These are phyloP conservation scores for Pichia gijzeniarum DNA, from an alignment of 805 yeast species.

Conservation along the genomic window DNA sequence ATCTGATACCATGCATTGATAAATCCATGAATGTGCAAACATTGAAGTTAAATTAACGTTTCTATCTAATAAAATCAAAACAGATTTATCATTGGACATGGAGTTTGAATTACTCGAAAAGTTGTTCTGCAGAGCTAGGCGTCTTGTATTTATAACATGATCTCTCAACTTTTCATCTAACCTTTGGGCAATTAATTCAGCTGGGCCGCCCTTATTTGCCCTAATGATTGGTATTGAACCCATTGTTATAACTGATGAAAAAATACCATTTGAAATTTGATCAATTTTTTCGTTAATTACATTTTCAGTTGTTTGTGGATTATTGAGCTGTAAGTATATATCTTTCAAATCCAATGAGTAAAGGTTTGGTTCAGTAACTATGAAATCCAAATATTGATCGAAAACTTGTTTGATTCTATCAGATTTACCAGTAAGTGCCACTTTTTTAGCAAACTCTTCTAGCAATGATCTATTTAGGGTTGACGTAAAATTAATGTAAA, in stretches of 20 bases:
- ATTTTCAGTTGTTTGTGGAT: constrained; percentile 67
- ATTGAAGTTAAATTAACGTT: constrained; percentile 85
- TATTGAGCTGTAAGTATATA: constrained; percentile 64
- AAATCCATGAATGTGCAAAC: constrained; percentile 97
- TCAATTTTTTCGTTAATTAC: constrained; percentile 64
- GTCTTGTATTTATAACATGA: constrained; percentile 65
- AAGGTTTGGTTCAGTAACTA: constrained; percentile 88
- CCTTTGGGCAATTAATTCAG: constrained; percentile 86
- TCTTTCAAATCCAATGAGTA: constrained; percentile 68
- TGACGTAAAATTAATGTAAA: constrained; percentile 82
- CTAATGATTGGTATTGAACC: constrained; percentile 84
- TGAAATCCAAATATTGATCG: constrained; percentile 89
- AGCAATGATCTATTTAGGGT: constrained; percentile 68
- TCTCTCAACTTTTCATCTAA: constrained; percentile 81
- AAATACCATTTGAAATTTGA: constrained; percentile 69
- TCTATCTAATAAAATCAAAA: constrained; percentile 78
- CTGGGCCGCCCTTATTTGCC: constrained; percentile 89
- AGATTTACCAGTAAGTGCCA: constrained; percentile 66
- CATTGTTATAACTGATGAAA: constrained; percentile 70
- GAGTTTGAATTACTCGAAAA: constrained; percentile 5
- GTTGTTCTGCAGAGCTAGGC: constrained; percentile 9
- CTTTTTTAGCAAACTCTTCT: constrained; percentile 83
- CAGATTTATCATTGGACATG: constrained; percentile 49
- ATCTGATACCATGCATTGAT: constrained; percentile 93
- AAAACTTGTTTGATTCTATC: constrained; percentile 76